These are phyloP conservation scores for Capronia epimyces DNA, from an alignment of 2,329 filamentous ascomycete genomes.

Conservation along the genomic window DNA sequence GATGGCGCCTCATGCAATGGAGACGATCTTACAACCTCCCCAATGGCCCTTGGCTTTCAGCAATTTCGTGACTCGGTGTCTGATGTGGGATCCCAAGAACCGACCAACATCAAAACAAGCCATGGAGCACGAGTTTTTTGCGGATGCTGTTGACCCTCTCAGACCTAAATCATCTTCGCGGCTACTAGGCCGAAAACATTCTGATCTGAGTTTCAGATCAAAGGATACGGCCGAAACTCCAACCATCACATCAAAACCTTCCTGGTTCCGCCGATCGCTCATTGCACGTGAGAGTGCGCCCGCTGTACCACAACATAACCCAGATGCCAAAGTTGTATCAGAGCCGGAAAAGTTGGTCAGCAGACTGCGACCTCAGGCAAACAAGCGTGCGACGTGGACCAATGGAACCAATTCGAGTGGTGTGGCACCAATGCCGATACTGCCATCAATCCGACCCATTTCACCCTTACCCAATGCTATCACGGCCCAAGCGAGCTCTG, in stretches of 20 bases:
- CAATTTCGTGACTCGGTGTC: slow-evolving; percentile 94
- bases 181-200: slow-evolving; percentile 83
- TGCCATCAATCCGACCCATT: slow-evolving; percentile 89
- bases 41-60: slow-evolving; percentile 86
- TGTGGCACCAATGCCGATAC: slow-evolving; percentile 85
- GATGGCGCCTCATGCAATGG: slow-evolving; percentile 97
- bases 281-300: slow-evolving; percentile 71
- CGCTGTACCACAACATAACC: slow-evolving; percentile 44
- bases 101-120: slow-evolving; percentile 89
- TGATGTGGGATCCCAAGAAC: slow-evolving; percentile 96
- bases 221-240: slow-evolving; percentile 59
- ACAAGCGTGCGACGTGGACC: slow-evolving; percentile 89
- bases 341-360: slow-evolving; percentile 42
- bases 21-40: slow-evolving; percentile 81
- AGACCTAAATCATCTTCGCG: slow-evolving; percentile 86
- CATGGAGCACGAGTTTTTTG: slow-evolving; percentile 91
- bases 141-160: slow-evolving; percentile 84
- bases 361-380: slow-evolving; percentile 54
- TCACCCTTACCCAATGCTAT: slow-evolving; percentile 94
- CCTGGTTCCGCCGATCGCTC: slow-evolving; percentile 94
- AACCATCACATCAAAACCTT: slow-evolving; percentile 70
- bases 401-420: slow-evolving; percentile 65
- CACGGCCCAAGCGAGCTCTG: slow-evolving; percentile 75
- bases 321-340: slow-evolving; percentile 38
- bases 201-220: slow-evolving; percentile 65